Conservation (phyloP, 140 eudicot genomes). For the Senecio squalidus region DNA sequence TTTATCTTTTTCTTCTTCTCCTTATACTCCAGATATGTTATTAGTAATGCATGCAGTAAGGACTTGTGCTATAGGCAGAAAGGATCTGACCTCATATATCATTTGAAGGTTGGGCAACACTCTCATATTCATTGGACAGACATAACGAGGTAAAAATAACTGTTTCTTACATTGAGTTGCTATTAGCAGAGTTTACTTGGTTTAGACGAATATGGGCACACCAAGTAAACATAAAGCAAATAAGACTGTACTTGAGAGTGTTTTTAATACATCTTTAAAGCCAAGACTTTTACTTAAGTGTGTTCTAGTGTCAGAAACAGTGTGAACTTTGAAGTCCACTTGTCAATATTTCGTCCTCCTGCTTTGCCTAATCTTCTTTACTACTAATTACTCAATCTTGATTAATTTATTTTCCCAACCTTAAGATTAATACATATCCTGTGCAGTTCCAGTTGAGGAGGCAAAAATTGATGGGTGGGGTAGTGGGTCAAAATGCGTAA, state of each 20-base stretch:
- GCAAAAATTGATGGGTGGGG: too few relatives aligned
- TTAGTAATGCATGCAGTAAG: constrained; percentile 87
- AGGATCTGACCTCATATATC: constrained; percentile 63
- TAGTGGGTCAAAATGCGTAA: too few relatives aligned
- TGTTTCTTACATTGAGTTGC: neutral
- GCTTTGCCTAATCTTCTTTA: neutral
- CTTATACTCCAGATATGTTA: constrained; percentile 64
- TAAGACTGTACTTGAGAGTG: neutral
- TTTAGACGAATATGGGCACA: neutral
- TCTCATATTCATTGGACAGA: constrained; percentile 85
- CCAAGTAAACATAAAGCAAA: neutral
- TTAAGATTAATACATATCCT: neutral
- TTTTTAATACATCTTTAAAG: neutral
- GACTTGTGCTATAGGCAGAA: constrained; percentile 81
- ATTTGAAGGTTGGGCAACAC: constrained; percentile 52
- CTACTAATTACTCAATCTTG: neutral
- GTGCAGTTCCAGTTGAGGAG: neutral
- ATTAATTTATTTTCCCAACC: neutral
- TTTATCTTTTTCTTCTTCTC: neutral
- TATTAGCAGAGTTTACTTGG: neutral
- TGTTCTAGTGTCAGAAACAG: neutral
- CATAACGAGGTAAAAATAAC: constrained; percentile 41
- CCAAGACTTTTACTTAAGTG: neutral
- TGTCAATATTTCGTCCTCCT: neutral
- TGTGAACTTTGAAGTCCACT: neutral